These are phyloP conservation scores for Malus sylvestris DNA, from an alignment of 306 rosid genomes.

Conservation along the genomic window DNA sequence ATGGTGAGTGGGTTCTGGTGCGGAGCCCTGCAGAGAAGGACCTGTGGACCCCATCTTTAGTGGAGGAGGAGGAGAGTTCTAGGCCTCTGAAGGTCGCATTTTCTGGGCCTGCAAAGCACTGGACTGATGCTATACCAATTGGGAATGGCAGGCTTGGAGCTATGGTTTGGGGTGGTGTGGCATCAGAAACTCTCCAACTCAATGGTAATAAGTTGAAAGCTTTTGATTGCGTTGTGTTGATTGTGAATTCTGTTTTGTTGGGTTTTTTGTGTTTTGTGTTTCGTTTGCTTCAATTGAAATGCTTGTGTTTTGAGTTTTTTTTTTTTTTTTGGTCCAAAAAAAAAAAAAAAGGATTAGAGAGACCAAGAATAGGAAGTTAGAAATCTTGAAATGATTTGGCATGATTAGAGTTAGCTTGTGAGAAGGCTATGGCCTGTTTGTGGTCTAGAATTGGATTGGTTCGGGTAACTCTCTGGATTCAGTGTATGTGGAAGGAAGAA, in stretches of 20 bases:
- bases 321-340: no score
- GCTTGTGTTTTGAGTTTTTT: background rate
- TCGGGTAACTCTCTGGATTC: no score
- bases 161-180: constrained; percentile 88
- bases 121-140: constrained; percentile 88
- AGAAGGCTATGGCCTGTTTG: background rate
- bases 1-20: constrained; percentile 45
- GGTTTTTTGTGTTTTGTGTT: background rate
- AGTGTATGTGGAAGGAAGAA: no score
- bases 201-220: constrained; percentile 40
- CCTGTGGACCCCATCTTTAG: constrained; percentile 44
- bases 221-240: background rate
- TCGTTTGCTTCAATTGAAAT: background rate
- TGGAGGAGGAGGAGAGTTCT: constrained; percentile 26
- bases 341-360: background rate
- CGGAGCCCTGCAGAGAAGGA: constrained; percentile 37
- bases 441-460: no score
- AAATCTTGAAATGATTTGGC: background rate
- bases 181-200: constrained; percentile 69
- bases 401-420: background rate
- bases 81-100: constrained; percentile 64
- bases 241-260: background rate
- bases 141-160: constrained; percentile 96
- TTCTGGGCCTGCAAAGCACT: constrained; percentile 52
- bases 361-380: background rate